Percentiles rank a stretch among this genome's conserved stretches.
Conservation (phyloP, 2,329 filamentous ascomycete genomes). For the Sporothrix sp. region DNA sequence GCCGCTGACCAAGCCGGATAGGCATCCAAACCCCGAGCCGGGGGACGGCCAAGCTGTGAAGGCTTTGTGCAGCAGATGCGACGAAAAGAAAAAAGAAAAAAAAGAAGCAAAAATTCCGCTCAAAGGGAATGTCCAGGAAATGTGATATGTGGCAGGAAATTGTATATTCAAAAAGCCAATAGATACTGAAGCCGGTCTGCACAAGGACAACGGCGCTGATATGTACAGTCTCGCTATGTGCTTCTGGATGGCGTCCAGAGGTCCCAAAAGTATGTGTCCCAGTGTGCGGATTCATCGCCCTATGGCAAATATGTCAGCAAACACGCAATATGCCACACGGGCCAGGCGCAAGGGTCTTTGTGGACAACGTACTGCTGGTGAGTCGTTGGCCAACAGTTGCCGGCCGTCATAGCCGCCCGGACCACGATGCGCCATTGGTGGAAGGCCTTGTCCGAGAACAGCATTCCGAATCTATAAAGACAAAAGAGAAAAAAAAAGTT, state of each 20-base stretch:
- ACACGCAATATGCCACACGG: too few relatives aligned
- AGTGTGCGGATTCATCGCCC: background rate
- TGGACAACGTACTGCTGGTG: too few relatives aligned
- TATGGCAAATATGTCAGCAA: too few relatives aligned
- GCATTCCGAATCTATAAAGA: slow-evolving; percentile 11
- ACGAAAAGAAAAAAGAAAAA: too few relatives aligned
- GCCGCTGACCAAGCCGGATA: too few relatives aligned
- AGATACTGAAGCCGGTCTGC: background rate
- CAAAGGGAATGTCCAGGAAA: too few relatives aligned
- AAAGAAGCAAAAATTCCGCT: too few relatives aligned
- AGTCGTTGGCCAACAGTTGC: background rate
- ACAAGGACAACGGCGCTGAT: too few relatives aligned
- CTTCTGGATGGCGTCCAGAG: slow-evolving; percentile 3
- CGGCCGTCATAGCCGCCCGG: slow-evolving; percentile 11
- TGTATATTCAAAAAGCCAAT: background rate
- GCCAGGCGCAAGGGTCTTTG: too few relatives aligned
- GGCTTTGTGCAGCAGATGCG: too few relatives aligned
- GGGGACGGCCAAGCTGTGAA: too few relatives aligned
- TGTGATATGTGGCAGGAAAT: background rate
- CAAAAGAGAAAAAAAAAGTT: background rate
- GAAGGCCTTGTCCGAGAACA: background rate
- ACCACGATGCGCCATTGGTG: background rate
- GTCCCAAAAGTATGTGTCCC: slow-evolving; percentile 12
- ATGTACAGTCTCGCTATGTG: background rate
- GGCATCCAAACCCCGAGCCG: too few relatives aligned